Base-by-base conservation (phyloP, 2,329 filamentous ascomycete species). In the Aspergillus spinulosporus region DNA sequence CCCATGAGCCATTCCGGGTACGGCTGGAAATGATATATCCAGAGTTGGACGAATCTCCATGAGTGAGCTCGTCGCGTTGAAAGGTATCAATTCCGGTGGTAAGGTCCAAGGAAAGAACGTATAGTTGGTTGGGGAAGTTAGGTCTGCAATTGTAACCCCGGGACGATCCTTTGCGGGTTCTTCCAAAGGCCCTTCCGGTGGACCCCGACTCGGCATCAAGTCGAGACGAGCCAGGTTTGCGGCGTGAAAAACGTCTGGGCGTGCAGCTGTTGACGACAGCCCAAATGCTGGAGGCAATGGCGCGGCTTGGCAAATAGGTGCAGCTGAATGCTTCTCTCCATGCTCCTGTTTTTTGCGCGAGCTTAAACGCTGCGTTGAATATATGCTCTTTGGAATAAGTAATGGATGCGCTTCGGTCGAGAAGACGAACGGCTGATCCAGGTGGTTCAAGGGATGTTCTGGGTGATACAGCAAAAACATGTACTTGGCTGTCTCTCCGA, bases 401-500 rank as follows among this genome's bases (percentile, higher is more conserved):
- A 99, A 79, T 2, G 94, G 94, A 72, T 99, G 94, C 0, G 93
- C 94, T 74, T 99, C 94, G 0, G 94, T 99, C 0, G 90, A 94
- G 71, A 99, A 97, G 11, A 99, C 93, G 71, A 88, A 95, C 0
- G 92, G 86, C 0, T 87, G 86, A 72, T 97, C 94, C 39, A 95
- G 77, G 15, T 85, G 87, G 73, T 97, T 97, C 42, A 99, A 77
- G 0, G 92, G 91, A 74, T 97, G 94, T 11, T 86, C 82, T 3
- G 87, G 82, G 62, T 96, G 90, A 72, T 95, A 97, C 2, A 97
- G 83, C 53, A 99, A 78, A 71, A 95, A 97, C 60, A 99, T 80
- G 72, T 99, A 99, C 74, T 97, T 97, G 44, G 91, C 88, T 1
- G 94, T 99, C 74, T 99, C 94, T 11, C 94, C 93, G 1, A 99